Evolutionary conservation across 768 basidiomycete genomes (phyloP), one percentile per base, ranked within the genome.

Genomic region (Phlebiopsis flavidoalba): DNA sequence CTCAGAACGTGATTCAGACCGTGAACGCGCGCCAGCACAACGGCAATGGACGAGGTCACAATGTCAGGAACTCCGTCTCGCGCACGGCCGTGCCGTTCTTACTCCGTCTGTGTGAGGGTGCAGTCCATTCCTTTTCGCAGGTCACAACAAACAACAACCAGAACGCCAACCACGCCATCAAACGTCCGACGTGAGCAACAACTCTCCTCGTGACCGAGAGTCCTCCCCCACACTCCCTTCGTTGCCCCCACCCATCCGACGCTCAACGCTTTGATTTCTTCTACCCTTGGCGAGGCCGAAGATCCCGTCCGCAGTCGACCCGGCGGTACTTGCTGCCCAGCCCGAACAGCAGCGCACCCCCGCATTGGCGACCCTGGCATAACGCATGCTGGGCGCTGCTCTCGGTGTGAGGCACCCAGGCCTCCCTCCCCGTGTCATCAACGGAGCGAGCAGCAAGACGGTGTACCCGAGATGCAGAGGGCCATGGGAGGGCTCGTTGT

Each of bases 281-380:
- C 89, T 4, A 83, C 88, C 15, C 75, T 90, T 53, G 79, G 81
- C 45, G 79, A 83, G 7, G 85, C 81, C 48, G 72, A 83, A 24
- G 71, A 75, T 63, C 62, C n/a, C 69, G 24, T 75, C 77, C 10
- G 79, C 80, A 17, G 73, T 81, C 17, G 88, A 91, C 71, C 88
- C 89, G 19, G 88, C 89, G 1, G 88, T 90, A 61, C 70, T 90
- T 54, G 78, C 82, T 12, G 79, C 82, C 22, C 83, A 83, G 67
- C 70, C 72, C 6, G 70, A 83, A 65, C 80, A 81, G n/a, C 50
- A 72, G 79, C 36, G 86, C 85, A n/a, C 91, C 91, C n/a, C 21
- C 83, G 87, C 68, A 92, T 94, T 66, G 92, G 92, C 37, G 90
- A 94, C 72, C 89, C 92, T 35, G 92, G 89, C 45, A 91, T n/a